These are phyloP conservation scores for Lasiodiplodia hormozganensis DNA, from an alignment of 2,329 filamentous ascomycete species.

Conservation along the genomic window DNA sequence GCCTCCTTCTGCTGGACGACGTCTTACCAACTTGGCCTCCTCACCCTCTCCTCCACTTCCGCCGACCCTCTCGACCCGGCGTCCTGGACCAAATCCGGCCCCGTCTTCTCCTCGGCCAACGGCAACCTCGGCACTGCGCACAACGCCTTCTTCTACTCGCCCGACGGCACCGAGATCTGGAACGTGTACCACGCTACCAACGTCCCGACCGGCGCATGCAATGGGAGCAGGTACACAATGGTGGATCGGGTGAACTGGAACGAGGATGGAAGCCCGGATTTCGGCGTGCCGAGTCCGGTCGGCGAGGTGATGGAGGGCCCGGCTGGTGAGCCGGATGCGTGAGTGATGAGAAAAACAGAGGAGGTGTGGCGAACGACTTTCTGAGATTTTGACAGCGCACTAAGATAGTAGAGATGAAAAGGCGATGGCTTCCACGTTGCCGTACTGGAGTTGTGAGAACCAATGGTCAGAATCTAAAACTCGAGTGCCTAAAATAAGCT, in stretches of 20 bases:
- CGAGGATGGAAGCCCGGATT: slow-evolving; percentile 59
- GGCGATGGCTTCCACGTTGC: neutral
- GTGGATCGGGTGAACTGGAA: slow-evolving; percentile 59
- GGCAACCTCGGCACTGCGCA: slow-evolving; percentile 66
- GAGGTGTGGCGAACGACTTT: neutral
- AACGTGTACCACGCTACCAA: slow-evolving; percentile 64
- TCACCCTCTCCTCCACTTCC: slow-evolving; percentile 58
- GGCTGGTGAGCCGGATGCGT: slow-evolving; percentile 39
- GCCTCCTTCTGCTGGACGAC: slow-evolving; percentile 65
- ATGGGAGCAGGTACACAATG: slow-evolving; percentile 62
- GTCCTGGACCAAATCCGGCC: slow-evolving; percentile 62
- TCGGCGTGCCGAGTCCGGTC: slow-evolving; percentile 49
- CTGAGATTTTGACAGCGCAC: neutral
- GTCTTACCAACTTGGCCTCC: slow-evolving; percentile 60
- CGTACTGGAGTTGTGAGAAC: neutral
- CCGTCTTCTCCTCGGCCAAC: slow-evolving; percentile 60
- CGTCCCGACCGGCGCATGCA: slow-evolving; percentile 58
- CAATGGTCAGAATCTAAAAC: neutral
- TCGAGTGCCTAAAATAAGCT: no score
- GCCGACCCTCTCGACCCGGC: slow-evolving; percentile 53
- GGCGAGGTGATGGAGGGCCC: slow-evolving; percentile 43
- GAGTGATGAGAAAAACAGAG: neutral
- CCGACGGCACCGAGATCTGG: slow-evolving; percentile 62
- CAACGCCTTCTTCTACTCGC: slow-evolving; percentile 63
- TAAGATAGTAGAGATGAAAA: neutral